Evolutionary conservation across 441 rosid species (phyloP).

Genomic region (Breynia disticha): DNA sequence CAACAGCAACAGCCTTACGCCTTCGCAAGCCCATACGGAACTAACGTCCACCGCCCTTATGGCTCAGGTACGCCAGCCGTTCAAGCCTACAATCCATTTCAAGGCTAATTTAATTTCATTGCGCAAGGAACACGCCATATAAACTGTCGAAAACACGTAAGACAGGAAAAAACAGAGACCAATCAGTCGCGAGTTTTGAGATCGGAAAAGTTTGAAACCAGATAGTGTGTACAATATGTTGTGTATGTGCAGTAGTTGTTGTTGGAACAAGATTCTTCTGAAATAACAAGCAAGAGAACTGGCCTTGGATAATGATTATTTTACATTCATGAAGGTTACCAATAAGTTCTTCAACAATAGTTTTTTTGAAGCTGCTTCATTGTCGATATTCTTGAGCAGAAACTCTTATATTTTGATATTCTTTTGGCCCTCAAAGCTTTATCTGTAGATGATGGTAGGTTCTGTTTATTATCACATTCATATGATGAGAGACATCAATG

Average conservation of each 20-base stretch:
- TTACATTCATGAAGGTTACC: conserved; percentile 18
- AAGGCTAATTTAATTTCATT: conserved; percentile 33
- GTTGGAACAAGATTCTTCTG: conserved; percentile 40
- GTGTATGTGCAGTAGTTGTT: conserved; percentile 36
- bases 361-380: conserved; percentile 12
- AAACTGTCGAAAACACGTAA: conserved; percentile 10
- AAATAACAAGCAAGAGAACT: conserved; percentile 26
- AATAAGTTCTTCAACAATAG: conserved; percentile 22
- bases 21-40: conserved; percentile 34
- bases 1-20: conserved; percentile 35
- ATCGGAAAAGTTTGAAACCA: conserved; percentile 14
- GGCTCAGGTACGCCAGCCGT: conserved; percentile 49
- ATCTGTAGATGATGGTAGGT: conserved; percentile 19
- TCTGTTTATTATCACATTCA: conserved; percentile 20
- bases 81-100: conserved; percentile 68
- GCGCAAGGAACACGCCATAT: conserved; percentile 7
- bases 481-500: conserved; percentile 16
- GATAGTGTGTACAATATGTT: conserved; percentile 38
- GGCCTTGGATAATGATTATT: conserved; percentile 21
- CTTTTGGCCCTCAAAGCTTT: neutral
- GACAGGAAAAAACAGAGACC: neutral
- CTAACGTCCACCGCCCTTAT: conserved; percentile 44
- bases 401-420: conserved; percentile 1
- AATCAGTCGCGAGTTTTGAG: conserved; percentile 5
- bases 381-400: conserved; percentile 18